Evolutionary conservation across 257 asterid species (phyloP).

Genomic region (Lavandula angustifolia): DNA sequence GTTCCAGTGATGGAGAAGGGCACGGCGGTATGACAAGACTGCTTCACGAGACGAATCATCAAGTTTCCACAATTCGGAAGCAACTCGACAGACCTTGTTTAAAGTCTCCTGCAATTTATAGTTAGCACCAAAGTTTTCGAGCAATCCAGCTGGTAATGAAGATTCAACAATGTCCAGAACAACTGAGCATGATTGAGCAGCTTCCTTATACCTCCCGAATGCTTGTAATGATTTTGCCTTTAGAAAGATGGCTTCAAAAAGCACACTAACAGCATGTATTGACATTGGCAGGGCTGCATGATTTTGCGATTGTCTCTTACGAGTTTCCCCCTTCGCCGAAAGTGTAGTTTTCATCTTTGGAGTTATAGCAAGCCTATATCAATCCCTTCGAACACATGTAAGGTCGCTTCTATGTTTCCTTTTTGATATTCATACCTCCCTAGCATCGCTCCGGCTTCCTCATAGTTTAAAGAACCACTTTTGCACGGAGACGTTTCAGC

Average conservation of each 20-base stretch:
- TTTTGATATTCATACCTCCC: slow-evolving; percentile 92
- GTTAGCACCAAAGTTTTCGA: no score
- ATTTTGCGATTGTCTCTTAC: slow-evolving; percentile 53
- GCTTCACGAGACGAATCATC: no score
- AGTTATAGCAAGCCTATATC: slow-evolving; percentile 66
- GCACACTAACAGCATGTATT: slow-evolving; percentile 77
- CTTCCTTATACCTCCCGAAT: slow-evolving; percentile 83
- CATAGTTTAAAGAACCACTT: slow-evolving; percentile 73
- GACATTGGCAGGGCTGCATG: slow-evolving; percentile 70
- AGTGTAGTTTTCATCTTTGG: slow-evolving; percentile 75
- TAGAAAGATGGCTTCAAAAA: slow-evolving; percentile 75
- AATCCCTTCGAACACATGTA: slow-evolving; percentile 92
- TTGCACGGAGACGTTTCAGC: slow-evolving; percentile 85
- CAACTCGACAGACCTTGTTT: no score
- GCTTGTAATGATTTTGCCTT: slow-evolving; percentile 82
- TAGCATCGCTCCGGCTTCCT: slow-evolving; percentile 96
- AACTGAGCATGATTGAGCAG: no score
- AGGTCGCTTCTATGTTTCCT: slow-evolving; percentile 84
- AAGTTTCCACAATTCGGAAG: no score
- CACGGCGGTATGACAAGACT: no score
- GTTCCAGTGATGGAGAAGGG: no score
- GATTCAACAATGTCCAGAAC: no score
- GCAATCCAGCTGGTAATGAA: no score
- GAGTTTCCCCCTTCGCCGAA: slow-evolving; percentile 54
- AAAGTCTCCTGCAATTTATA: no score